Evolutionary conservation across 305 asterid genomes (phyloP).

Genomic region (Solanum aculeatissimum): DNA sequence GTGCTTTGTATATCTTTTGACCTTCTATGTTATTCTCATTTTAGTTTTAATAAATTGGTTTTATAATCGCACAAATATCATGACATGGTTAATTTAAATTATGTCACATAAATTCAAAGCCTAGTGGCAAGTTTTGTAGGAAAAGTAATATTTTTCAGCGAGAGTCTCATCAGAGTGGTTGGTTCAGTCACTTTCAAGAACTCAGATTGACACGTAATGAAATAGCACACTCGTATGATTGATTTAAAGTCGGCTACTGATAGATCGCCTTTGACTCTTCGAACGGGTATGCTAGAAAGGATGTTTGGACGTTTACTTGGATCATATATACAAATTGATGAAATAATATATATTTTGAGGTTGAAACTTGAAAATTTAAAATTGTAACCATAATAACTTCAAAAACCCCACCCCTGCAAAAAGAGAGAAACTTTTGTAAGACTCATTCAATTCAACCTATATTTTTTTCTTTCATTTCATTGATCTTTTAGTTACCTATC

Average conservation of each 20-base stretch:
- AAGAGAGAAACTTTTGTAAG: neutral
- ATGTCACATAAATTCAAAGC: neutral
- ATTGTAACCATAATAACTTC: neutral
- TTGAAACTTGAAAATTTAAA: neutral
- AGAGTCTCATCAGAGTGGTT: too few species aligned
- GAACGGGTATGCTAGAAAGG: too few species aligned
- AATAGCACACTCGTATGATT: too few species aligned
- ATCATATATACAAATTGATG: neutral
- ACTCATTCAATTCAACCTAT: constrained; percentile 3
- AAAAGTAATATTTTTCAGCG: too few species aligned
- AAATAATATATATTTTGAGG: neutral
- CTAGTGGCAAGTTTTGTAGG: too few species aligned
- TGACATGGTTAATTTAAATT: neutral
- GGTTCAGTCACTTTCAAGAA: too few species aligned
- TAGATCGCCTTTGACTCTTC: too few species aligned
- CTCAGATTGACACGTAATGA: too few species aligned
- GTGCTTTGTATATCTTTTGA: neutral
- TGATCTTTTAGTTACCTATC: neutral
- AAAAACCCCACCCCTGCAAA: neutral
- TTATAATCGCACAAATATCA: neutral
- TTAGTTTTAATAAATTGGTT: neutral
- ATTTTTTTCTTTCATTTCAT: neutral
- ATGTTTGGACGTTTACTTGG: too few species aligned
- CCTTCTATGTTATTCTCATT: neutral
- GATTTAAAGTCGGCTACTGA: too few species aligned